Conservation (phyloP, 495 filamentous ascomycete species). For the Tuber magnatum region DNA sequence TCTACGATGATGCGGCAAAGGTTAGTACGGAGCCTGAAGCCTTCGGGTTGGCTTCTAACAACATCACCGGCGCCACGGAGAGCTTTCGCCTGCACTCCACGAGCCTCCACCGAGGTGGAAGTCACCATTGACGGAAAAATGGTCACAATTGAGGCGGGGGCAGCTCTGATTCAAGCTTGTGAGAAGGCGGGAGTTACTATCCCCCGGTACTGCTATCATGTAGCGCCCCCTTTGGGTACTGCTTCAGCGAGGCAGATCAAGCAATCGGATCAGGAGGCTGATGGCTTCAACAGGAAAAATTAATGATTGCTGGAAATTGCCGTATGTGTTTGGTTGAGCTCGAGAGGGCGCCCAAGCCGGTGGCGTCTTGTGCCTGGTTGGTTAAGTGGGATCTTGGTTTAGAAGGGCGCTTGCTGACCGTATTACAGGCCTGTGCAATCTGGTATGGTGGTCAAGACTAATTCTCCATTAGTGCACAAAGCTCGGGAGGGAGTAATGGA, state of each 20-base stretch:
- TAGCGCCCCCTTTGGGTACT: constrained; percentile 43
- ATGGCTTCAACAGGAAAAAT: constrained; percentile 52
- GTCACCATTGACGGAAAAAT: constrained; percentile 41
- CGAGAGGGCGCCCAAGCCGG: constrained; percentile 87
- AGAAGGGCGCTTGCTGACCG: constrained; percentile 1
- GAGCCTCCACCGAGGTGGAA: constrained; percentile 34
- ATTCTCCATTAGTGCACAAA: constrained; percentile 92
- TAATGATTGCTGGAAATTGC: constrained; percentile 98
- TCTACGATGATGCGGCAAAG: constrained; percentile 40
- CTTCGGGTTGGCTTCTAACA: constrained; percentile 27
- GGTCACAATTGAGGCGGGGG: constrained; percentile 50
- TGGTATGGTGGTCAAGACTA: constrained; percentile 97
- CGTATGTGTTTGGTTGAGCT: constrained; percentile 99
- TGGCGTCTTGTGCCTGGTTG: constrained; percentile 87
- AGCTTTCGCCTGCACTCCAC: constrained; percentile 28
- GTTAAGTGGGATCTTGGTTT: constrained; percentile 4
- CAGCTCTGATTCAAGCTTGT: constrained; percentile 96
- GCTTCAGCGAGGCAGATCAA: constrained; percentile 10
- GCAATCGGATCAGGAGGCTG: constrained; percentile 32
- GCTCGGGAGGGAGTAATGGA: constrained; percentile 98
- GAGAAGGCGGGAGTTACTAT: constrained; percentile 88
- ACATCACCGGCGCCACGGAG: constrained; percentile 24
- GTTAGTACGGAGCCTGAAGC: constrained; percentile 35
- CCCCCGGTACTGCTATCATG: constrained; percentile 98
- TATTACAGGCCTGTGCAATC: constrained; percentile 72